Percentiles rank a stretch among this genome's conserved stretches.
Conservation (phyloP, 2,329 filamentous ascomycete species). For the Akanthomyces uredinophilus region DNA sequence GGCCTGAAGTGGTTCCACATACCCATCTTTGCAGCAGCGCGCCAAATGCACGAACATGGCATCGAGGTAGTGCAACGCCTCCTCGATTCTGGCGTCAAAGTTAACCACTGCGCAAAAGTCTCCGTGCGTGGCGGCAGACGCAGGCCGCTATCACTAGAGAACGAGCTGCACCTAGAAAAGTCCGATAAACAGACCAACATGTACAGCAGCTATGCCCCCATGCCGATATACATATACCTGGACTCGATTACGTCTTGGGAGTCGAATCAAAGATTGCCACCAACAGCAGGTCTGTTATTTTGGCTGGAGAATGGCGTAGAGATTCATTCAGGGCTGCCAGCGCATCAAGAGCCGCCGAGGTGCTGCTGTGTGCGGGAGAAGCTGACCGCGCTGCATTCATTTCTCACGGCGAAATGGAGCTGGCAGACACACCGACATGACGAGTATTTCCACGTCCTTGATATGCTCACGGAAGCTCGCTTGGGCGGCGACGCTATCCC, state of each 20-base stretch:
- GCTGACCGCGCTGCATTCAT: neutral
- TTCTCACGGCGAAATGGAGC: neutral
- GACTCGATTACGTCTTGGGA: neutral
- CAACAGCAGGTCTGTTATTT: neutral
- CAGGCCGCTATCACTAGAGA: neutral
- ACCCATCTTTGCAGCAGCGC: neutral
- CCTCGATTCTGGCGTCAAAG: neutral
- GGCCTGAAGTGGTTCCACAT: neutral
- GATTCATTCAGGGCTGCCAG: neutral
- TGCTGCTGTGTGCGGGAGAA: neutral
- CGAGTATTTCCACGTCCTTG: neutral
- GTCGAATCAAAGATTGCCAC: neutral
- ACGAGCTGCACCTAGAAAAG: neutral
- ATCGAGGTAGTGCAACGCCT: slow-evolving; percentile 1
- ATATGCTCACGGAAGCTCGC: neutral
- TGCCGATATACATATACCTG: neutral
- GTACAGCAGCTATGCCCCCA: neutral
- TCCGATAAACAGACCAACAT: slow-evolving; percentile 7
- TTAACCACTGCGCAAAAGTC: neutral
- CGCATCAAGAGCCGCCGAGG: neutral
- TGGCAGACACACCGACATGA: neutral
- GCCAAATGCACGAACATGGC: slow-evolving; percentile 5
- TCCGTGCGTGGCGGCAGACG: slow-evolving; percentile 3
- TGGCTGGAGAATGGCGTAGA: neutral
- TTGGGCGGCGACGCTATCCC: neutral